These are phyloP conservation scores for Articulospora tetracladia DNA, from an alignment of 495 filamentous ascomycete genomes.

Conservation along the genomic window DNA sequence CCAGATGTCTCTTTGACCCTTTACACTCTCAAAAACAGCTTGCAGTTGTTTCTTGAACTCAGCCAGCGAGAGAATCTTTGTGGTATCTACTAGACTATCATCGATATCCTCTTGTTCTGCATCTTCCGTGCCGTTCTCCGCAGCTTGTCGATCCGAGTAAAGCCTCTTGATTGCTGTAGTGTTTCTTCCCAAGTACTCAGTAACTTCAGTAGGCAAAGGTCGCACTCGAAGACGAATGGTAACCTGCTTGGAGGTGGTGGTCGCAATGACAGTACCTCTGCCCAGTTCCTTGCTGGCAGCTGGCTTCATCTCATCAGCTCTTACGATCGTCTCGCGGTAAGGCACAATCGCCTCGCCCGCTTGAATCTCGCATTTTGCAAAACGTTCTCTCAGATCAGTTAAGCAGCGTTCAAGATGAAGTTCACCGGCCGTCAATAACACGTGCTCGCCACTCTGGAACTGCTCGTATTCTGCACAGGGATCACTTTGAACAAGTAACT, in stretches of 20 bases:
- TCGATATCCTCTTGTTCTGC: slow-evolving; percentile 40
- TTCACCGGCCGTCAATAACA: slow-evolving; percentile 90
- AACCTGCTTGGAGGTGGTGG: slow-evolving; percentile 81
- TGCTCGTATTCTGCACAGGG: slow-evolving; percentile 95
- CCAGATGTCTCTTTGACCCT: slow-evolving; percentile 72
- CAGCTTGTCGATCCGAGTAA: slow-evolving; percentile 60
- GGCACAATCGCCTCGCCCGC: slow-evolving; percentile 92
- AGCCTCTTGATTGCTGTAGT: slow-evolving; percentile 72
- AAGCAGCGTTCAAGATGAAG: slow-evolving; percentile 92
- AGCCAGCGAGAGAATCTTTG: slow-evolving; percentile 56
- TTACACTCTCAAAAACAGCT: slow-evolving; percentile 57
- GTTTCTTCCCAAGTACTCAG: slow-evolving; percentile 81
- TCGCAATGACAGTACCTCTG: slow-evolving; percentile 71
- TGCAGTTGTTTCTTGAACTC: slow-evolving; percentile 75
- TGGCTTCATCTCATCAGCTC: slow-evolving; percentile 83
- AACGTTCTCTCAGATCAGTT: slow-evolving; percentile 89
- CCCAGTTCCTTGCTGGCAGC: slow-evolving; percentile 82
- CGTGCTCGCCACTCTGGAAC: slow-evolving; percentile 90
- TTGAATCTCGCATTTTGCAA: slow-evolving; percentile 93
- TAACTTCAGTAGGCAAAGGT: slow-evolving; percentile 74
- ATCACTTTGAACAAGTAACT: slow-evolving; percentile 89
- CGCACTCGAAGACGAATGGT: slow-evolving; percentile 73
- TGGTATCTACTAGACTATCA: slow-evolving; percentile 45
- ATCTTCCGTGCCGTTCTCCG: slow-evolving; percentile 30
- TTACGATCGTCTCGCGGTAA: slow-evolving; percentile 88